A percentile compares a stretch with the other conserved stretches of the same genome.
Evolutionary conservation across 306 rosid genomes (phyloP).

Genomic region (Dalbergia oliveri): DNA sequence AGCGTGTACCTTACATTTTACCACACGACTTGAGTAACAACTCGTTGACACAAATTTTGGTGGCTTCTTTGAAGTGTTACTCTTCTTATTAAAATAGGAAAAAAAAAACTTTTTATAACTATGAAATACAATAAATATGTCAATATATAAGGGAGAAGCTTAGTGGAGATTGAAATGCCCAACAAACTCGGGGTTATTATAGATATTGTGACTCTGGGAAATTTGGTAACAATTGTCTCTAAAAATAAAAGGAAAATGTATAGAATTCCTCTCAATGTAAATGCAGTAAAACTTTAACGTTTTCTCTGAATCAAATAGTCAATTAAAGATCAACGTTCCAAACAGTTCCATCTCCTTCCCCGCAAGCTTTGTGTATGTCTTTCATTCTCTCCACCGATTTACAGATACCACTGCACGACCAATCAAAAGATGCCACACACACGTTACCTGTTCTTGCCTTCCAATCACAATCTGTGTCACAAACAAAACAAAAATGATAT

Average conservation of each 20-base stretch:
- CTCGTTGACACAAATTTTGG: too few relatives aligned
- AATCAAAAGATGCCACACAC: slow-evolving; percentile 92
- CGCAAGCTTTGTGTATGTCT: slow-evolving; percentile 71
- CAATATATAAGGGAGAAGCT: too few relatives aligned
- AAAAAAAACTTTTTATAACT: too few relatives aligned
- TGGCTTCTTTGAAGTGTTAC: too few relatives aligned
- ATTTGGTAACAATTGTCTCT: not conserved
- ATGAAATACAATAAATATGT: too few relatives aligned
- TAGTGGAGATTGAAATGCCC: not conserved
- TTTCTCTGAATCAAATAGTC: not conserved
- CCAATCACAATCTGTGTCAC: slow-evolving; percentile 71
- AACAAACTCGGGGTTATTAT: slow-evolving; percentile 5
- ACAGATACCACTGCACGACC: slow-evolving; percentile 94
- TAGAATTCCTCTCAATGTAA: slow-evolving; percentile 9
- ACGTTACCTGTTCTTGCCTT: slow-evolving; percentile 72
- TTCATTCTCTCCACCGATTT: slow-evolving; percentile 83
- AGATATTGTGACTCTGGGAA: slow-evolving; percentile 8
- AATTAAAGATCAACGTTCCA: slow-evolving; percentile 70
- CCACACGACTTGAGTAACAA: too few relatives aligned
- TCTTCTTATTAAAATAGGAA: too few relatives aligned
- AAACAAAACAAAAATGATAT: not conserved
- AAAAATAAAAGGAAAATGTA: not conserved
- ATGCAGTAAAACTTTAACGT: not conserved
- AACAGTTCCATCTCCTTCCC: slow-evolving; percentile 72
- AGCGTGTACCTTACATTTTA: too few relatives aligned